Conservation (phyloP, 148 eudicot species). For the Silene conica region DNA sequence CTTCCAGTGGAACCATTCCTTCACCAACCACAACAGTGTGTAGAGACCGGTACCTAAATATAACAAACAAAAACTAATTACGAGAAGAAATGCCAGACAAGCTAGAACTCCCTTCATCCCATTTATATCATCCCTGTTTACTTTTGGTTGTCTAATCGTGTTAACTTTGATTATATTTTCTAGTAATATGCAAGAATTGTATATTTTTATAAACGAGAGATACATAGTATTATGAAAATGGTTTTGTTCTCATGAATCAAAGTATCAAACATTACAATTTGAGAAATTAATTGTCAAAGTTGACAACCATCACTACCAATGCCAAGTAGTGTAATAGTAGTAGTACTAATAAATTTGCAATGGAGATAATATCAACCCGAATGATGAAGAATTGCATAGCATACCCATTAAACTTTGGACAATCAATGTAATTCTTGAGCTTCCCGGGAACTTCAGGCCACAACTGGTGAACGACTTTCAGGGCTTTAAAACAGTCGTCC, state of each 20-base stretch:
- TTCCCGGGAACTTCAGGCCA: conserved; percentile 92
- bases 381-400: conserved; percentile 8
- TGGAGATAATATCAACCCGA: too few species aligned
- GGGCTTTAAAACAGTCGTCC: conserved; percentile 84
- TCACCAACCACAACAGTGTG: conserved; percentile 83
- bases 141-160: not conserved
- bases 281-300: too few species aligned
- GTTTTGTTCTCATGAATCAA: too few species aligned
- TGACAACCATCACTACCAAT: too few species aligned
- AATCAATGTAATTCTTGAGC: conserved; percentile 75
- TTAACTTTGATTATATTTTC: not conserved
- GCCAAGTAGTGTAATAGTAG: not conserved
- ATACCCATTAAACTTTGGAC: conserved; percentile 91
- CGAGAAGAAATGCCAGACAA: not conserved
- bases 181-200: too few species aligned
- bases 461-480: conserved; percentile 61
- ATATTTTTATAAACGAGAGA: too few species aligned
- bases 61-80: conserved; percentile 3
- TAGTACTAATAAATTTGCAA: not conserved
- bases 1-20: conserved; percentile 79
- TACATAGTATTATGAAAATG: too few species aligned
- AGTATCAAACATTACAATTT: not conserved
- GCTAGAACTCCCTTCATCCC: not conserved
- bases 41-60: conserved; percentile 69
- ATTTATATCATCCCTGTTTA: too few species aligned